phyloP scores from a whole-genome alignment of 805 yeast species.

The Tetrapisispora taiwanensis region DNA sequence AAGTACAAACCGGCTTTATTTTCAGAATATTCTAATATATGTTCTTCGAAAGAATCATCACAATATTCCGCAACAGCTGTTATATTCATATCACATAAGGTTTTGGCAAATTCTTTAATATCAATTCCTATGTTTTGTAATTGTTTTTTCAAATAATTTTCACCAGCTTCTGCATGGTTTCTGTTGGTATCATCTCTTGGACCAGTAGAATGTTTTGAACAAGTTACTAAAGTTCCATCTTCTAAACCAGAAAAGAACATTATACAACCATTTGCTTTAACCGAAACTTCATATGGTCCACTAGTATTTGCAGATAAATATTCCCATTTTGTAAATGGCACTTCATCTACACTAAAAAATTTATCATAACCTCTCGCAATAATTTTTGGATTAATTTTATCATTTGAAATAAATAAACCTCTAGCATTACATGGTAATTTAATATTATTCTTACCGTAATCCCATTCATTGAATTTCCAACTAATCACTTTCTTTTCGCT shows the following conservation, averaged over 20 bases:
- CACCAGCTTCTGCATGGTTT: constrained; percentile 73
- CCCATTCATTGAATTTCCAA: constrained; percentile 93
- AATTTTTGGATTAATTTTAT: constrained; percentile 33
- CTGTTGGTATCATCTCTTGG: constrained; percentile 39
- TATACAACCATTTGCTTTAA: constrained; percentile 92
- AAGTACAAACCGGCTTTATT: constrained; percentile 73
- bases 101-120: constrained; percentile 43
- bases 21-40: constrained; percentile 62
- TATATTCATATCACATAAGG: constrained; percentile 39
- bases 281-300: constrained; percentile 75
- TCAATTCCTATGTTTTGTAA: constrained; percentile 34
- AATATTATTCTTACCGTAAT: constrained; percentile 49
- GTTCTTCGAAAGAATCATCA: constrained; percentile 91
- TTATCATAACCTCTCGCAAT: constrained; percentile 87
- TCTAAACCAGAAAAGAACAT: constrained; percentile 67
- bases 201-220: constrained; percentile 89
- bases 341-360: constrained; percentile 77
- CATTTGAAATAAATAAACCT: constrained; percentile 58
- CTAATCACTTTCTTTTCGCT: constrained; percentile 24
- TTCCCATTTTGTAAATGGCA: constrained; percentile 40
- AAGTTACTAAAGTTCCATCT: constrained; percentile 71
- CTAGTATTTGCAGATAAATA: constrained; percentile 36
- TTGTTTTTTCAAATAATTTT: constrained; percentile 45
- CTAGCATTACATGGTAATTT: constrained; percentile 66
- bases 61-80: constrained; percentile 93